Percentiles rank a stretch among this genome's conserved stretches.
Conservation (phyloP, 2,329 filamentous ascomycete genomes). For the Colletotrichum tanaceti region DNA sequence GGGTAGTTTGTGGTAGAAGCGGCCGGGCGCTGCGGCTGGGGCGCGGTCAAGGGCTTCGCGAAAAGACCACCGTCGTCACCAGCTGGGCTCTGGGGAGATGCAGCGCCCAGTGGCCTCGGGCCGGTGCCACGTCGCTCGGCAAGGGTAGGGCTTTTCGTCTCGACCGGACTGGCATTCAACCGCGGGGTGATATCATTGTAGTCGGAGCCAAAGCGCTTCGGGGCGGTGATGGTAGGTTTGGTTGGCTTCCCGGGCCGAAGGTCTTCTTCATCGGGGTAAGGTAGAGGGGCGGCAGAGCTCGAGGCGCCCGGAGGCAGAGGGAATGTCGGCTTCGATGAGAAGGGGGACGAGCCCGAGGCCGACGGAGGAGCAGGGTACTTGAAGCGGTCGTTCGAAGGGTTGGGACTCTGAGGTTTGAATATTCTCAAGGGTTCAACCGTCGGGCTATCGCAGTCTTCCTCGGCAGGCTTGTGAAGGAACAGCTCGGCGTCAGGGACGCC, state of each 20-base stretch:
- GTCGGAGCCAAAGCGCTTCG: slow-evolving; percentile 59
- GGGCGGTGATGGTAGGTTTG: slow-evolving; percentile 51
- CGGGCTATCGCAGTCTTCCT: slow-evolving; percentile 73
- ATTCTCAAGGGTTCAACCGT: slow-evolving; percentile 87
- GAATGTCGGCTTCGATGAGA: slow-evolving; percentile 67
- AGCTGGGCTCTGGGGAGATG: slow-evolving; percentile 83
- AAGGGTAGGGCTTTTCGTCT: slow-evolving; percentile 72
- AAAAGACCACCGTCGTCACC: slow-evolving; percentile 84
- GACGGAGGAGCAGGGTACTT: slow-evolving; percentile 63
- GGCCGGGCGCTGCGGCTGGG: slow-evolving; percentile 55
- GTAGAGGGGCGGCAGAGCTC: slow-evolving; percentile 74
- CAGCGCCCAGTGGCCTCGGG: slow-evolving; percentile 75
- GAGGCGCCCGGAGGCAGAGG: slow-evolving; percentile 75
- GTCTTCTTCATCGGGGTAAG: slow-evolving; percentile 80
- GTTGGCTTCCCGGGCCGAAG: slow-evolving; percentile 56
- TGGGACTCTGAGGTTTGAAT: slow-evolving; percentile 79
- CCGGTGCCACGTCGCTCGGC: slow-evolving; percentile 86
- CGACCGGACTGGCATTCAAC: slow-evolving; percentile 63
- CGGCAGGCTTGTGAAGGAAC: slow-evolving; percentile 74
- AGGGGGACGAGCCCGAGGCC: slow-evolving; percentile 52
- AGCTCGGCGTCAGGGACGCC: slow-evolving; percentile 84
- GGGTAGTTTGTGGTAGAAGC: slow-evolving; percentile 57
- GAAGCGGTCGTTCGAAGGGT: slow-evolving; percentile 61
- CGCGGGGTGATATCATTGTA: slow-evolving; percentile 65
- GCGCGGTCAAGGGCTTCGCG: slow-evolving; percentile 69